phyloP scores from a whole-genome alignment of 768 basidiomycete genomes.

The Lactarius sanguifluus region DNA sequence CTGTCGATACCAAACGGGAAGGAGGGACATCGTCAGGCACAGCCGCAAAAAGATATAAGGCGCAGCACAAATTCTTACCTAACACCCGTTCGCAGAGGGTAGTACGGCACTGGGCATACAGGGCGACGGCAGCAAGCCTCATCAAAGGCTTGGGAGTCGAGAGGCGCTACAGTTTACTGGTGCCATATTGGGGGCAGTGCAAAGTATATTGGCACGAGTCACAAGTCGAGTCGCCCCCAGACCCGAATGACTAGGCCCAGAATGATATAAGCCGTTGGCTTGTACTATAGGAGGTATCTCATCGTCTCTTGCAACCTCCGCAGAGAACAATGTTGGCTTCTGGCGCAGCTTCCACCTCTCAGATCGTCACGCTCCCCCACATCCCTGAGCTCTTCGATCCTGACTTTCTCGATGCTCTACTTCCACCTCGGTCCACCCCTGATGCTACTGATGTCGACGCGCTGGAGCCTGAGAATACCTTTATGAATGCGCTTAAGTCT shows the following conservation, averaged over 20 bases:
- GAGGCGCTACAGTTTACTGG: not conserved
- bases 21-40: not conserved
- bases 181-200: not conserved
- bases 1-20: not conserved
- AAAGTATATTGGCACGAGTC: not conserved
- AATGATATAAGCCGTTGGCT: constrained; percentile 4
- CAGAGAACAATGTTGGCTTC: constrained; percentile 22
- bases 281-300: not conserved
- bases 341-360: constrained; percentile 36
- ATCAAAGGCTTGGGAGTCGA: too few species aligned
- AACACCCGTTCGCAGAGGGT: not conserved
- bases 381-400: constrained; percentile 59
- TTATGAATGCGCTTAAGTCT: constrained; percentile 55
- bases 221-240: not conserved
- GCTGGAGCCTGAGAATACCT: constrained; percentile 40
- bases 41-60: not conserved
- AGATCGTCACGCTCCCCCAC: constrained; percentile 51
- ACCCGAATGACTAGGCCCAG: not conserved
- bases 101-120: not conserved
- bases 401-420: constrained; percentile 55
- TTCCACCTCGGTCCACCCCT: constrained; percentile 39
- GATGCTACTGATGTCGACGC: constrained; percentile 2
- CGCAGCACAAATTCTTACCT: not conserved
- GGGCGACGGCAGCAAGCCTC: not conserved
- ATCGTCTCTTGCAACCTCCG: constrained; percentile 1